Evolutionary conservation across 106 monocot species (phyloP), one percentile per base, ranked within the genome.

Genomic region (Allium sativum): DNA sequence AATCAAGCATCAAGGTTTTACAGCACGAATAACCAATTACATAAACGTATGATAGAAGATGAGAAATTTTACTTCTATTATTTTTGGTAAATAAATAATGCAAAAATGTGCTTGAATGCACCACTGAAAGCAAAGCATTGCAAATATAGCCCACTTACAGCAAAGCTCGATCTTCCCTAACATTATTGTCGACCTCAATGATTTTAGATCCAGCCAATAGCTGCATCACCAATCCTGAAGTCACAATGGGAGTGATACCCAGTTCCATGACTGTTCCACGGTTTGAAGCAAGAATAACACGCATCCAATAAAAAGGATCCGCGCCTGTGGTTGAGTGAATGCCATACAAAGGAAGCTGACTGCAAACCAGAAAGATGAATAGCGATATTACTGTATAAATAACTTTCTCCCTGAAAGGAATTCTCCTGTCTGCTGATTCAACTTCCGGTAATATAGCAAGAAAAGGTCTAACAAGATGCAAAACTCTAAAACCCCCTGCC

Each of bases 251-350:
- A 61, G 56, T 64, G 11, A 72, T 72, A 1, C 72, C 71, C 53
- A 71, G 21, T n/a, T 71, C 71, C 71, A 71, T 71, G 10, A 71
- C 71, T 22, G 62, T 71, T 44, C 68, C 71, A 15, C 71, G 62
- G 62, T 63, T 71, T 12, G 62, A 62, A 8, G 71, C 71, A 55
- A 63, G 71, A 16, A 71, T 71, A 19, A 70, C 60, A 12, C 69
- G 44, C 69, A 70, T 70, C 69, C 61, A 53, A 12, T 70, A 70
- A 7, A 70, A 70, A 52, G 70, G 70, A 43, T 70, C 60, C 8
- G 52, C 70, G 8, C 60, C 70, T 3, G 69, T 61, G 10, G 69
- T 61, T 20, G 69, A 70, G 60, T 61, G 69, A 9, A 70, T 70
- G 54, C 66, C 66, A 55, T 66, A 66, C 42, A 58, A 55, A n/a